Base-by-base conservation (phyloP, 1,284 basidiomycete genomes). In the Moniliophthora roreri region DNA sequence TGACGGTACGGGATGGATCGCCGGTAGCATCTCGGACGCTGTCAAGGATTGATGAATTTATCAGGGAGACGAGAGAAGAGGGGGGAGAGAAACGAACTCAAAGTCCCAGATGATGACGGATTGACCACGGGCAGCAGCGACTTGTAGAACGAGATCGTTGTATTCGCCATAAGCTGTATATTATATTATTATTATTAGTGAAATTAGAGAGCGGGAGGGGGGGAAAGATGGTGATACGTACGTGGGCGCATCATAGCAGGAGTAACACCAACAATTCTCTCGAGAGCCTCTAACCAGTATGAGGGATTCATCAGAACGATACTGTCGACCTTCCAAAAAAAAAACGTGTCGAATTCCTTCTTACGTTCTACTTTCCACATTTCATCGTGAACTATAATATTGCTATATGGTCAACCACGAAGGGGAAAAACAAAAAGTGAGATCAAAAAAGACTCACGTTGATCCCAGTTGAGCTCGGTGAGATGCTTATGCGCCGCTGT, bases 181-280 rank as follows among this genome's bases (percentile, higher is more conserved):
- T 7, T n/a, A 37, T 35, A 41, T 15, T 32, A n/a, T 8, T 4
- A 39, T 24, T 13, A 32, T 28, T 16, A n/a, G 13, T 10, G 38
- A n/a, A 7, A 11, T 35, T 32, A 32, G 21, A 45, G 28, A 38
- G 15, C n/a, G n/a, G n/a, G n/a, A n/a, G n/a, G n/a, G n/a, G n/a
- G n/a, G 5, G 13, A 36, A 37, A 13, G 26, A n/a, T 44, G 10
- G 13, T 21, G 24, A 36, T 15, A 63, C 65, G 24, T 58, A 68
- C 67, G 68, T 41, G 68, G 68, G 37, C 69, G 61, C 51, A 66
- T 64, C 53, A 66, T 66, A 6, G 69, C 66, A 1, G 68, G 68
- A 9, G 55, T 53, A 35, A 62, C 63, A 13, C 68, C 68, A 1
- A 60, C 48, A 39, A 71, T 67, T 50, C 60, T 57, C 24, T 59